Evolutionary conservation across 179 eudicot genomes (phyloP).

Genomic region (Carnegiea gigantea): DNA sequence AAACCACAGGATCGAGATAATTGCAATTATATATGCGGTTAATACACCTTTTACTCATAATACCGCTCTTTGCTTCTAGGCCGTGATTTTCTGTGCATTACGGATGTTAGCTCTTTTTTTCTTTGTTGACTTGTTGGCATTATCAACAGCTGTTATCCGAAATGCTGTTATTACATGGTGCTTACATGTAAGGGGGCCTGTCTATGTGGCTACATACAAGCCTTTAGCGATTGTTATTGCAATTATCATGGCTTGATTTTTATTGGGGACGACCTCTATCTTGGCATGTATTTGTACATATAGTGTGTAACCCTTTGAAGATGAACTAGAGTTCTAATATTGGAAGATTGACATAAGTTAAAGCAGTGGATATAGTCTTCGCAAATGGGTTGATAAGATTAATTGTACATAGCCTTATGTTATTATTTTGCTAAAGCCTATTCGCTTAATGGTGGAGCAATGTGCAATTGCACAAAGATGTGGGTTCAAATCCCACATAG

Average conservation of each 20-base stretch:
- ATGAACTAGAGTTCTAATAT: neutral
- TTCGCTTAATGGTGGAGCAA: no score
- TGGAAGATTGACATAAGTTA: no score
- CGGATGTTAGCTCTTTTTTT: neutral
- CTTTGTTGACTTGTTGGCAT: conserved; percentile 26
- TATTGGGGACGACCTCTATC: conserved; percentile 45
- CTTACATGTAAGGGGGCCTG: conserved; percentile 46
- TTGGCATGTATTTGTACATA: conserved; percentile 39
- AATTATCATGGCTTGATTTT: conserved; percentile 46
- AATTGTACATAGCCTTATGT: no score
- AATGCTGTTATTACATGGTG: conserved; percentile 49
- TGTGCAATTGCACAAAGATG: no score
- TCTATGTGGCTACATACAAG: conserved; percentile 69
- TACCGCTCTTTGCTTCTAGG: neutral
- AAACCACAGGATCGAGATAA: conserved; percentile 34
- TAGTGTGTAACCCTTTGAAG: neutral
- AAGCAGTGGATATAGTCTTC: neutral
- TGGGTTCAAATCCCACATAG: no score
- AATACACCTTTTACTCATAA: neutral
- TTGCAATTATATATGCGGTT: conserved; percentile 38
- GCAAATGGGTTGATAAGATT: no score
- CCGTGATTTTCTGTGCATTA: neutral
- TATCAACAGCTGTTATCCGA: conserved; percentile 41
- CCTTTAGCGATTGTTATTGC: conserved; percentile 72
- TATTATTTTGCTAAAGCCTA: no score